phyloP scores from a whole-genome alignment of 208 protist genomes.

The Borovskyia barvae region DNA sequence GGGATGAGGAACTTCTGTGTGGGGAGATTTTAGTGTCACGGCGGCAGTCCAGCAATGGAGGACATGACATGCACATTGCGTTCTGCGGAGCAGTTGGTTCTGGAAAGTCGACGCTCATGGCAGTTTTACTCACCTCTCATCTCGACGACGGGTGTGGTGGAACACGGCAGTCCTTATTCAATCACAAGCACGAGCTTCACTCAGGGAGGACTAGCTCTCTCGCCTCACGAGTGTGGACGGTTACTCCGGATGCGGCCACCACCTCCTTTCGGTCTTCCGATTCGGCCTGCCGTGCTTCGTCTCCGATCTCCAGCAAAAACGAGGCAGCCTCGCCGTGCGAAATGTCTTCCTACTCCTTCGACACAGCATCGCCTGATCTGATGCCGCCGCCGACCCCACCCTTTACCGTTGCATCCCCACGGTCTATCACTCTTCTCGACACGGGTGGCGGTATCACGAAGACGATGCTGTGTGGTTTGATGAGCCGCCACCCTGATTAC shows the following conservation, averaged over 20 bases:
- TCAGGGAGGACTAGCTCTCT: constrained; percentile 93
- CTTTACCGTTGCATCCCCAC: constrained; percentile 22
- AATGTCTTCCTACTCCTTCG: no score
- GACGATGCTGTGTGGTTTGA: constrained; percentile 91
- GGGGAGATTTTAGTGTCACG: constrained; percentile 83
- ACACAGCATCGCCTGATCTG: no score
- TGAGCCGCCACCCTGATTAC: constrained; percentile 91
- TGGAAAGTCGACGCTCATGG: constrained; percentile 90
- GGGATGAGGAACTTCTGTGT: constrained; percentile 43
- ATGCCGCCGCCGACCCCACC: constrained; percentile 7
- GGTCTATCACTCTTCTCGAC: constrained; percentile 66
- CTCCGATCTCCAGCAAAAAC: no score
- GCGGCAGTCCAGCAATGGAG: constrained; percentile 33
- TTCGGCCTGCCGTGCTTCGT: no score
- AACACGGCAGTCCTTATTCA: constrained; percentile 85
- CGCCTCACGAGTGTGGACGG: constrained; percentile 87
- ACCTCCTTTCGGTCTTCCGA: no score
- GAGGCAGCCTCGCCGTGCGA: no score
- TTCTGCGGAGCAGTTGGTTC: constrained; percentile 81
- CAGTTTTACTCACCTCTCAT: constrained; percentile 55
- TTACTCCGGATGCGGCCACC: constrained; percentile 9
- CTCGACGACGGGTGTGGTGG: constrained; percentile 84
- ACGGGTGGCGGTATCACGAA: constrained; percentile 79
- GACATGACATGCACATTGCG: constrained; percentile 67
- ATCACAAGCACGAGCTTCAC: constrained; percentile 96